Base-by-base conservation (phyloP, 2,329 filamentous ascomycete genomes). In the Nectriaceae sp. region DNA sequence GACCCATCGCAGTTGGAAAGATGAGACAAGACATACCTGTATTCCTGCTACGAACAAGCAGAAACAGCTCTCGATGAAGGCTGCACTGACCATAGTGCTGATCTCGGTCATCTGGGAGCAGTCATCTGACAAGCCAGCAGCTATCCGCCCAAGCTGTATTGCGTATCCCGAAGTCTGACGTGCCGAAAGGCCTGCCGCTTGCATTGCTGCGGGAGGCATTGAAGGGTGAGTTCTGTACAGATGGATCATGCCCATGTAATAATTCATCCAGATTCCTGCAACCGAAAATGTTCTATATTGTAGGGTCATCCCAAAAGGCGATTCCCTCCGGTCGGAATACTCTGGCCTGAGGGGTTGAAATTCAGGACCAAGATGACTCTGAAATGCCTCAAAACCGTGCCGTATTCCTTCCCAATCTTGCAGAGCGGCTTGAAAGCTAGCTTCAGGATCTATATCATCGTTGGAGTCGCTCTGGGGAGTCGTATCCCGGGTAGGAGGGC, bases 171-270 rank as follows among this genome's bases (percentile, higher is more conserved):
- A 82, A 1, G 93, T 97, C 42, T 88, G 81, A 13, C 75, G 74
- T 1, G 90, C 90, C 10, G 88, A 84, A 54, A 95, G 78, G 6
- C 87, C 88, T 0, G 90, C 90, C 3, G 94, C 91, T 60, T 91
- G 82, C 83, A 96, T 91, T 29, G 91, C 88, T 8, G 92, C 85
- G 0, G 93, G 90, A 1, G 92, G 93, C 91, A 97, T 97, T 20
- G 82, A 82, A 0, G 94, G 94, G 58, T 97, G 92, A 1, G 85
- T 79, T 26, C 94, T 82, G 50, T 93, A 77, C n/a, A 94, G 79
- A 45, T 92, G 79, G 48, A 97, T 93, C 40, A 90, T 78, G 1
- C 87, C 86, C 76, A 93, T 89, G 68, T 96, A 88, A 66, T 89
- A 92, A 55, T 92, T 87, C 64, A 89, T 84, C 90, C 91, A 96